Evolutionary conservation across 176 grass and related monocot species (phyloP), one percentile per base, ranked within the genome.

Genomic region (Avena insularis): DNA sequence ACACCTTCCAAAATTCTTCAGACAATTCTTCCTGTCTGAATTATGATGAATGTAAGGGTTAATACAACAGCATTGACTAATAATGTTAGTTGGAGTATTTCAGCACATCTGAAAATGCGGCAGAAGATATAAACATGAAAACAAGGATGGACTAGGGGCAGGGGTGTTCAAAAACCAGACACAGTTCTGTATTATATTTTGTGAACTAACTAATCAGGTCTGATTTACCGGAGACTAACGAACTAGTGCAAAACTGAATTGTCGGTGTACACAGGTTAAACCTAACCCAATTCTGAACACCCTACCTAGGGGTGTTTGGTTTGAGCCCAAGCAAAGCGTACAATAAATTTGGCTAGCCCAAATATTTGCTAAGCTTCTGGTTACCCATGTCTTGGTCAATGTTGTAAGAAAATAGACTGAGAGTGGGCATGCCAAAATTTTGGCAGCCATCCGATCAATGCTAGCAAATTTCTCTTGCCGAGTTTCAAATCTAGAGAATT

Each of bases 71-170:
- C 78, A 48, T 48, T 48, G 36, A 80, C n/a, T 63, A 17, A 8
- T 79, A 38, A 61, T 79, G 56, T 2, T 21, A 46, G 13, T 79
- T 62, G 36, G 77, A 21, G 36, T 43, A 79, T n/a, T 45, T 79
- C 5, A 75, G 51, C 12, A 1, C 48, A 31, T 13, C 23, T 76
- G 46, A 76, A 53, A 76, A 76, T 2, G 0, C 47, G 46, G 35
- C 17, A 23, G 49, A 40, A 43, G 49, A 20, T 56, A 9, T 4
- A 66, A 77, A 77, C 33, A 73, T 2, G 10, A 79, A 76, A 78
- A 64, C 84, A 11, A 79, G 11, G 62, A 86, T 55, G 50, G 31
- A 78, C 19, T 17, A 64, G 68, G 68, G 36, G 9, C 58, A 61
- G 8, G 58, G 58, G 58, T 60, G 20, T 60, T 60, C 57, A 61